Base-by-base conservation (phyloP, 495 filamentous ascomycete species). In the Annulohypoxylon stygium region DNA sequence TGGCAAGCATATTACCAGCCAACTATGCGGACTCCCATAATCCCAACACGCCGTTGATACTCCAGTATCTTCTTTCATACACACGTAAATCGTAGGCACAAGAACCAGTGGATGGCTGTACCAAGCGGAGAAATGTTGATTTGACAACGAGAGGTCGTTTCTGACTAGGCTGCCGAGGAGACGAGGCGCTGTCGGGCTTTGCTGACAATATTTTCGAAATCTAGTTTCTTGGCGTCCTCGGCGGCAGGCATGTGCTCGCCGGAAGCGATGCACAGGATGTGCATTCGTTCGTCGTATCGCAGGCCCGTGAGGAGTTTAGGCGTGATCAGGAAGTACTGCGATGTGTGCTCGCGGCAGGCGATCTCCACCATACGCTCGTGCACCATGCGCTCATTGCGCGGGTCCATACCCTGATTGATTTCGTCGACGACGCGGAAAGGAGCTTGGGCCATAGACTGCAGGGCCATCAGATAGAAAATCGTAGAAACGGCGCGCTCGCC, bases 361-460 rank as follows among this genome's bases (percentile, higher is more conserved):
- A 97, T 96, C 77, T 95, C 93, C 1, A 98, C 94, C 90, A 99
- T 93, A 60, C 97, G 91, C 75, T 93, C 93, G 81, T 99, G 96
- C 11, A 98, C 97, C 87, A 98, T 94, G 48, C 96, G 90, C 83
- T 99, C 96, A 81, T 99, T 99, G 50, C 97, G 89, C 23, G 97
- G 95, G 81, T 99, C 96, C 96, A 99, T 99, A 69, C 96, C 96
- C 83, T 99, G 96, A 76, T 99, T 99, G 83, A 99, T 99, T 82
- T 99, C 96, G 82, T 99, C 96, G 62, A 99, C 96, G 45, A 98
- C 96, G 61, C 96, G 94, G 90, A 99, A 99, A n/a, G 96, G 96
- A 2, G 93, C 92, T 71, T 93, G 93, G 3, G 96, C 95, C 73
- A 98, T 90, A 16, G 93, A 92, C 80, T 99, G 96, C 8, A 99